Conservation (phyloP, 768 basidiomycete species). For the Clitopilus passeckerianus region DNA sequence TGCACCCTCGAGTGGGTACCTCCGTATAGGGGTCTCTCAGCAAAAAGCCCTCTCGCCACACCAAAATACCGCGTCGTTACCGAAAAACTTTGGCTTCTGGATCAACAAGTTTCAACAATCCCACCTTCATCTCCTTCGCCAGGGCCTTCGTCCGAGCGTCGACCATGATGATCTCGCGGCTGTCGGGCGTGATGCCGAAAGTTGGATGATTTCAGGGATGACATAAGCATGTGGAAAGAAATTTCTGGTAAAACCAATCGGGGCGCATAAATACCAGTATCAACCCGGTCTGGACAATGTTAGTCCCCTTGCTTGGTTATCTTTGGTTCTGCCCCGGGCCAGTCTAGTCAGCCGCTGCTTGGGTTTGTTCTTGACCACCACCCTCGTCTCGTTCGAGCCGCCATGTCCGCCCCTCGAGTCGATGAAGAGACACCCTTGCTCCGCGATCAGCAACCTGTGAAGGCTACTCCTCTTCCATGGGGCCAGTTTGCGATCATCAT, state of each 20-base stretch:
- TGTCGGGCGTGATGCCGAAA: not conserved
- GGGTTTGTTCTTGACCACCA: not conserved
- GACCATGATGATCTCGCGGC: not conserved
- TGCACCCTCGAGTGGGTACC: not conserved
- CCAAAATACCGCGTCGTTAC: not conserved
- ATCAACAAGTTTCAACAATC: not conserved
- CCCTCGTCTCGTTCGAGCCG: constrained; percentile 9
- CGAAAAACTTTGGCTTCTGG: not conserved
- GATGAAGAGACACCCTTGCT: constrained; percentile 63
- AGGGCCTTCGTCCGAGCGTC: not conserved
- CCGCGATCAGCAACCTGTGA: constrained; percentile 16
- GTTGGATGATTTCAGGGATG: not conserved
- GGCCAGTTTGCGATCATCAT: constrained; percentile 64
- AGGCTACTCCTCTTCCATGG: constrained; percentile 58
- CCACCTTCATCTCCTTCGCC: not conserved
- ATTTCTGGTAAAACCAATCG: not conserved
- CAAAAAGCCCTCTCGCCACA: not conserved
- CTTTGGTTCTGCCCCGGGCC: not conserved
- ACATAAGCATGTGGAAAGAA: not conserved
- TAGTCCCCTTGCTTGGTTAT: not conserved
- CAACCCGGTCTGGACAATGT: not conserved
- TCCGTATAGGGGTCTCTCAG: not conserved
- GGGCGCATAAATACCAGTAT: not conserved
- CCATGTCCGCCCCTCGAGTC: constrained; percentile 2
- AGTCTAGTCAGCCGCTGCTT: not conserved